phyloP scores from a whole-genome alignment of 2,329 filamentous ascomycete species.

The Lachnellula hyalina region DNA sequence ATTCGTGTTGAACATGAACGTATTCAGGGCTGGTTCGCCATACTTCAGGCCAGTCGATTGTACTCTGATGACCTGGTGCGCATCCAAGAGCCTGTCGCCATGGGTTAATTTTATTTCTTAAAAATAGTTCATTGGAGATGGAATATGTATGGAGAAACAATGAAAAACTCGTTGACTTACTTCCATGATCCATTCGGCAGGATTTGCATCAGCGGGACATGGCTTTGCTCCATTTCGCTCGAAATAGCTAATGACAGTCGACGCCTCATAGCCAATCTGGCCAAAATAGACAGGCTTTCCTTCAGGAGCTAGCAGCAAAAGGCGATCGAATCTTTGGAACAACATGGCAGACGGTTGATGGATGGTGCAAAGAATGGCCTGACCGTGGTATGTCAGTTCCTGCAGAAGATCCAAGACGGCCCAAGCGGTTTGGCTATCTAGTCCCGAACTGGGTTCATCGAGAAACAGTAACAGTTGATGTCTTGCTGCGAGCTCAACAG shows the following conservation, averaged over 20 bases:
- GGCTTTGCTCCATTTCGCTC: slow-evolving; percentile 62
- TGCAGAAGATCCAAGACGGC: slow-evolving; percentile 83
- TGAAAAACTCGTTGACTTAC: slow-evolving; percentile 19
- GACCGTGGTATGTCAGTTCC: slow-evolving; percentile 82
- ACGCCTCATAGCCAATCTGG: slow-evolving; percentile 54
- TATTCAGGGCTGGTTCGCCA: slow-evolving; percentile 51
- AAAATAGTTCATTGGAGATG: too few species aligned
- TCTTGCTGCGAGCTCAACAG: slow-evolving; percentile 89
- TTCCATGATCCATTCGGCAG: slow-evolving; percentile 73
- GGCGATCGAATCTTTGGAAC: slow-evolving; percentile 82
- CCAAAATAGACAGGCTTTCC: slow-evolving; percentile 80
- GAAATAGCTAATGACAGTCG: slow-evolving; percentile 55
- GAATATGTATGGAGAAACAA: too few species aligned
- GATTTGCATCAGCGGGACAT: slow-evolving; percentile 68
- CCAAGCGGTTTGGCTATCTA: slow-evolving; percentile 92
- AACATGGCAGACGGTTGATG: slow-evolving; percentile 93
- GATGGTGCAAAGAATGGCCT: slow-evolving; percentile 90
- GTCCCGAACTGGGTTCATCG: slow-evolving; percentile 93
- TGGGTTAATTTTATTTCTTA: too few species aligned
- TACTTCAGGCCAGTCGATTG: slow-evolving; percentile 56
- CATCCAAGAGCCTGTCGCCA: slow-evolving; percentile 39
- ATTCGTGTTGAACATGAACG: slow-evolving; percentile 36
- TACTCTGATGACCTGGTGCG: slow-evolving; percentile 52
- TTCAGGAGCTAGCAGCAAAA: slow-evolving; percentile 72
- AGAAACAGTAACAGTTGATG: slow-evolving; percentile 83